A percentile compares a stretch with the other conserved stretches of the same genome.
These are phyloP conservation scores for Xylaria bambusicola DNA, from an alignment of 495 filamentous ascomycete species.

Conservation along the genomic window DNA sequence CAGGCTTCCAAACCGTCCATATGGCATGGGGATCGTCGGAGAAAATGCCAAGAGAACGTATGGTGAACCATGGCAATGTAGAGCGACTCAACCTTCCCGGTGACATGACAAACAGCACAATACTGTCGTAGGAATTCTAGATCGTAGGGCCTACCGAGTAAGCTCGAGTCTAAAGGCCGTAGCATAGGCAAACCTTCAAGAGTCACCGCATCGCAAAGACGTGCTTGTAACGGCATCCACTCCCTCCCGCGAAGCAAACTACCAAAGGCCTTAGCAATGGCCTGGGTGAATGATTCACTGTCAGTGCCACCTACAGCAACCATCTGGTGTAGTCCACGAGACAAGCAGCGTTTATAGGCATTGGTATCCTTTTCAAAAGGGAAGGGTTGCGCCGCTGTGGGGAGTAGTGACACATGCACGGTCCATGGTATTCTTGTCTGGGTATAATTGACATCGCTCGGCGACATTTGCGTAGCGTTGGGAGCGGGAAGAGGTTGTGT, in stretches of 20 bases:
- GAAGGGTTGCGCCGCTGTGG: conserved; percentile 52
- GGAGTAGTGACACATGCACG: conserved; percentile 57
- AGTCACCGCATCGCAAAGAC: conserved; percentile 55
- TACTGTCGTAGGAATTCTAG: conserved; percentile 49
- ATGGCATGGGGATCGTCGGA: conserved; percentile 46
- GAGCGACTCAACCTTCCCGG: conserved; percentile 54
- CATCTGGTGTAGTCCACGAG: conserved; percentile 56
- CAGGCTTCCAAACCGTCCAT: conserved; percentile 51
- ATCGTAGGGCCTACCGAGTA: conserved; percentile 44
- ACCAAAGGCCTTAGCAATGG: conserved; percentile 51
- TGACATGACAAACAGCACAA: conserved; percentile 51
- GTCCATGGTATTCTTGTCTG: conserved; percentile 48
- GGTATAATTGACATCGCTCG: conserved; percentile 15
- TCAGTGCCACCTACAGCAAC: conserved; percentile 51
- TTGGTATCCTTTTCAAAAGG: conserved; percentile 61
- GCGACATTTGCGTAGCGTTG: conserved; percentile 16
- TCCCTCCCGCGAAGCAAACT: conserved; percentile 47
- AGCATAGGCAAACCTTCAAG: conserved; percentile 59
- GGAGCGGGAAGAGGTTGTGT: conserved; percentile 6
- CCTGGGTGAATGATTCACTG: conserved; percentile 46
- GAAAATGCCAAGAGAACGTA: conserved; percentile 49
- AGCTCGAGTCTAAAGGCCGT: conserved; percentile 44
- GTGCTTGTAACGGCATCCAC: conserved; percentile 58
- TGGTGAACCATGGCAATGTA: conserved; percentile 57
- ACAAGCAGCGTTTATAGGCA: conserved; percentile 59